Conservation (phyloP, 208 protist genomes). For the Crithidia expoeki region DNA sequence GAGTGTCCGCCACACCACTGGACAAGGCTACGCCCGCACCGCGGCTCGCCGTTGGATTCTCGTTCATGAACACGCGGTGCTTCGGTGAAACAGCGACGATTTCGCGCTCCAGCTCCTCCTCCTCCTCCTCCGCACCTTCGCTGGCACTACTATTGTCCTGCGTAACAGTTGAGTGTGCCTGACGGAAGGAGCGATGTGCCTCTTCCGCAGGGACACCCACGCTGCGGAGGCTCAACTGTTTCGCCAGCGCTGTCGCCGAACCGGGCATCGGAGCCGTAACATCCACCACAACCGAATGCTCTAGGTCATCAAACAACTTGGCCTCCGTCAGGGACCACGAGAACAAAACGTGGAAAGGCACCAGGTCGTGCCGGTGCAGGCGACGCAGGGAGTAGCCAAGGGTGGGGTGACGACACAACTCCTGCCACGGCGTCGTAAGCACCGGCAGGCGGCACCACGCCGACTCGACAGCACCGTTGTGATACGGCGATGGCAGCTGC, state of each 20-base stretch:
- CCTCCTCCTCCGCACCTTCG: too few relatives aligned
- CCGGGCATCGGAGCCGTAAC: slow-evolving; percentile 39
- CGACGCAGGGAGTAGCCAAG: slow-evolving; percentile 30
- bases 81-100: not conserved
- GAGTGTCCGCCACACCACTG: slow-evolving; percentile 5
- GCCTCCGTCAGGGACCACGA: slow-evolving; percentile 43
- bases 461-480: slow-evolving; percentile 1
- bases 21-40: not conserved
- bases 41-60: slow-evolving; percentile 10
- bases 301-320: slow-evolving; percentile 34
- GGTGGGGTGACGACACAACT: slow-evolving; percentile 24
- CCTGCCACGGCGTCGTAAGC: slow-evolving; percentile 41
- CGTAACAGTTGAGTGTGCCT: not conserved
- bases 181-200: not conserved
- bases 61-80: slow-evolving; percentile 17
- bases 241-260: slow-evolving; percentile 10
- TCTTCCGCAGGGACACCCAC: slow-evolving; percentile 24
- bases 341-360: slow-evolving; percentile 64
- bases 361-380: slow-evolving; percentile 36
- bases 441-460: slow-evolving; percentile 48
- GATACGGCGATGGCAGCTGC: not conserved
- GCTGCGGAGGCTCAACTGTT: slow-evolving; percentile 10
- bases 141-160: too few relatives aligned
- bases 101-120: too few relatives aligned
- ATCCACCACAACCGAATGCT: slow-evolving; percentile 47